A percentile compares a stretch with the other conserved stretches of the same genome.
phyloP scores from a whole-genome alignment of 2,329 filamentous ascomycete species.

The Hirsutella rhossiliensis region DNA sequence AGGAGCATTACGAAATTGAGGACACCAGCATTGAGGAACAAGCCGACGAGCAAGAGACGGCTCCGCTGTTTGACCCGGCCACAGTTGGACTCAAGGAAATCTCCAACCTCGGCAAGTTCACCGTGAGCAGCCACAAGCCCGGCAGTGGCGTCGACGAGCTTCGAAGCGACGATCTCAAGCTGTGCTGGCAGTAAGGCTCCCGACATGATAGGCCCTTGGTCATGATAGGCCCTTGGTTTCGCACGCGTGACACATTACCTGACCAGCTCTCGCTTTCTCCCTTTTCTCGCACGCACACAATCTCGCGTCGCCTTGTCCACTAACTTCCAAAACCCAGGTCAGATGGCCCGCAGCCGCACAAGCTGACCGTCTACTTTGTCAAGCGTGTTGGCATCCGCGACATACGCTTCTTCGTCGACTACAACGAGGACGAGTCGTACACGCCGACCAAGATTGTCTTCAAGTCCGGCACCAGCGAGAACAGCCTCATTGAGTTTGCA shows the following conservation, averaged over 20 bases:
- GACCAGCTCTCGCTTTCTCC: too few species aligned
- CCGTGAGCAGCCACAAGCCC: constrained; percentile 70
- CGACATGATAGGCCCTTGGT: not conserved
- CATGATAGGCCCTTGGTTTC: not conserved
- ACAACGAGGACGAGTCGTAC: constrained; percentile 87
- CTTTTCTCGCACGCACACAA: not conserved
- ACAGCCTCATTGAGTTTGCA: constrained; percentile 82
- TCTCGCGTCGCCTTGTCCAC: not conserved
- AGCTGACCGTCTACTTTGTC: constrained; percentile 75
- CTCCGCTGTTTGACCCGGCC: constrained; percentile 38
- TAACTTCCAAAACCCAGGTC: constrained; percentile 36
- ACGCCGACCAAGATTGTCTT: constrained; percentile 90
- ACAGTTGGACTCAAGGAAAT: constrained; percentile 62
- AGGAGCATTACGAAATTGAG: constrained; percentile 20
- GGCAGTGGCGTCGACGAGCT: constrained; percentile 69
- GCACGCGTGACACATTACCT: not conserved
- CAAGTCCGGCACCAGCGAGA: constrained; percentile 78
- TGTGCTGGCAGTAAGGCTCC: constrained; percentile 65
- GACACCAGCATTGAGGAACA: constrained; percentile 16
- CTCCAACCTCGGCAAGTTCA: constrained; percentile 72
- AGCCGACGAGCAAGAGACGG: constrained; percentile 21
- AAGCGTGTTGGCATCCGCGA: constrained; percentile 69
- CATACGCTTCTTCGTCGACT: constrained; percentile 80
- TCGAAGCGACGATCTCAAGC: constrained; percentile 56
- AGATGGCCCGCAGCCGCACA: constrained; percentile 73